Percentiles rank a stretch among this genome's conserved stretches.
Conservation (phyloP, 306 rosid genomes). For the Trichosanthes truncata region DNA sequence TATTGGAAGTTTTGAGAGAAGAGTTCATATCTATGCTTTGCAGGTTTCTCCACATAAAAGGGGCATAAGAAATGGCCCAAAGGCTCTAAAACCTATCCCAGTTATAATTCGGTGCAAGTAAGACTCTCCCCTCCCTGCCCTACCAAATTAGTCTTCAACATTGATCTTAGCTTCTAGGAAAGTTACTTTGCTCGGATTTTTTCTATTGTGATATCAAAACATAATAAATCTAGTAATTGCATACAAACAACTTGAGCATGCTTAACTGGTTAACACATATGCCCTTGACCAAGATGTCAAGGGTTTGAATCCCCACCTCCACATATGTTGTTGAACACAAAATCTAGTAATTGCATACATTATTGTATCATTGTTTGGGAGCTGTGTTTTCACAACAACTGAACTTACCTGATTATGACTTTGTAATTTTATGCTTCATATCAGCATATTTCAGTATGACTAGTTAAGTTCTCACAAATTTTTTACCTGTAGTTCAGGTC, state of each 20-base stretch:
- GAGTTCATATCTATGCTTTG: not conserved
- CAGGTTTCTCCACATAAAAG: constrained; percentile 39
- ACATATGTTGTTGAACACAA: not conserved
- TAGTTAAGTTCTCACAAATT: not conserved
- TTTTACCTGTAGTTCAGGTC: not conserved
- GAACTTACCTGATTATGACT: not conserved
- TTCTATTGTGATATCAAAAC: not conserved
- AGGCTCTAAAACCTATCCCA: constrained; percentile 69
- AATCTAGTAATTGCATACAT: not conserved
- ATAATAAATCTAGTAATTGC: not conserved
- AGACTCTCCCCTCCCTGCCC: constrained; percentile 14
- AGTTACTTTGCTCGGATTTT: not conserved
- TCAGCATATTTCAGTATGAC: not conserved
- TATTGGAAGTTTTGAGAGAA: not conserved
- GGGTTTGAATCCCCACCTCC: too few relatives aligned
- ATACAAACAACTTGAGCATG: not conserved
- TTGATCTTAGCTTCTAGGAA: not conserved
- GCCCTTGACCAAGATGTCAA: too few relatives aligned
- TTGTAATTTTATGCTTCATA: not conserved
- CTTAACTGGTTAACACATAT: too few relatives aligned
- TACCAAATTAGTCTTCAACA: not conserved
- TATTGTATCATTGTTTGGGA: not conserved
- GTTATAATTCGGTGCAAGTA: constrained; percentile 74
- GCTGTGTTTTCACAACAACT: not conserved
- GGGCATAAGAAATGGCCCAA: constrained; percentile 78